Evolutionary conservation across 768 basidiomycete species (phyloP), one percentile per base, ranked within the genome.

Genomic region (Coprinopsis strossmayeri): DNA sequence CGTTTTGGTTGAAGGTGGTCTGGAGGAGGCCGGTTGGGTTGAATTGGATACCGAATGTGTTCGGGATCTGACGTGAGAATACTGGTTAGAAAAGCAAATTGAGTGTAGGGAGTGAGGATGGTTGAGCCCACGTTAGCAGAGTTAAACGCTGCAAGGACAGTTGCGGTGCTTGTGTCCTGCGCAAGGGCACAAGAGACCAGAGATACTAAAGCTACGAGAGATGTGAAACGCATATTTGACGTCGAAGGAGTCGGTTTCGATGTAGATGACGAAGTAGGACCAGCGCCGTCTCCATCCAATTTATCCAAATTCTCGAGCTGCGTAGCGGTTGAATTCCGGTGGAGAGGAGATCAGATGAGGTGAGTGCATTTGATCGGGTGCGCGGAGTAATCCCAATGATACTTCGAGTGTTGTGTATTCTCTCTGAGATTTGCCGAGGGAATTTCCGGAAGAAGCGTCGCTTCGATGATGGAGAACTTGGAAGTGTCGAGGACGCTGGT

Each of bases 1-100:
- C 55, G 34, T 49, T 64, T 53, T 17, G 58, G 59, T 25, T 63
- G 55, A 37, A 55, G 17, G 50, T 55, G 17, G 61, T 61, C 46
- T 64, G 61, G 11, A 65, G 58, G 7, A 66, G 53, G 37, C 55
- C 54, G 3, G 20, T 54, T 1, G 65, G 65, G 44, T 63, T 54
- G 55, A 66, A 66, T 7, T 23, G 48, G 17, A 65, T 55, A 21
- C 44, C 45, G 26, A 62, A 44, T 34, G 54, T 51, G 4, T 37
- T 28, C 3, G 64, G 59, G 46, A 66, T 58, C 65, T 45, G 30
- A 65, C 23, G 20, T 9, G 23, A 30, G 20, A 10, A 13, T 9
- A 5, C 18, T 13, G 32, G 17, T 45, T 30, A 18, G 38, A 9
- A 2, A 12, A 28, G 15, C 18, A 30, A n/a, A n/a, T 24, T 12